phyloP scores from a whole-genome alignment of 2,329 filamentous ascomycete genomes.

The Pseudophaeomoniella oleicola region DNA sequence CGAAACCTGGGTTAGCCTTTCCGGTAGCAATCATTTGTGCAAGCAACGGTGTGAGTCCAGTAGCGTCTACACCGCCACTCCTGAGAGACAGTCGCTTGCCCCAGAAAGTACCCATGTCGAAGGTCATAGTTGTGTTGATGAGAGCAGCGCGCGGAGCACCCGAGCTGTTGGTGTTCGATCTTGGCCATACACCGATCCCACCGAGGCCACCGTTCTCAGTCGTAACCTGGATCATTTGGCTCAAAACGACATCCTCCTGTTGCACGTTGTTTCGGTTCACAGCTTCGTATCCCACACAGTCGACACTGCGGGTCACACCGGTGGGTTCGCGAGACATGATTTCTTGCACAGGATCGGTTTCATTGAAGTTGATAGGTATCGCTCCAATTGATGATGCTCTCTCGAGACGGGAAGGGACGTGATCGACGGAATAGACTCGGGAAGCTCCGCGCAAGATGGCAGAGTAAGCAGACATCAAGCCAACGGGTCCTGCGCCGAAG shows the following conservation, averaged over 20 bases:
- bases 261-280: conserved; percentile 8
- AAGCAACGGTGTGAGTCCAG: neutral
- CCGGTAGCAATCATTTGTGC: conserved; percentile 2
- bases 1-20: conserved; percentile 1
- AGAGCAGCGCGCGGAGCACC: neutral
- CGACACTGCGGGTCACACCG: conserved; percentile 5
- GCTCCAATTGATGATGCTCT: conserved; percentile 46
- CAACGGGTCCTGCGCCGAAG: conserved; percentile 49
- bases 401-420: conserved; percentile 41
- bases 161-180: neutral
- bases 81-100: neutral
- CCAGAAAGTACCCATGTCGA: neutral
- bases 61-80: neutral
- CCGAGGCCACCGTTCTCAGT: neutral
- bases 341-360: conserved; percentile 29
- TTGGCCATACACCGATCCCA: neutral
- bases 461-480: conserved; percentile 50
- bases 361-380: conserved; percentile 45
- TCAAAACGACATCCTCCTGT: neutral
- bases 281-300: conserved; percentile 9
- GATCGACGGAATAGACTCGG: conserved; percentile 46
- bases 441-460: conserved; percentile 45
- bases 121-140: neutral
- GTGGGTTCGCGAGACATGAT: conserved; percentile 4
- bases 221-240: neutral